Conservation (phyloP, 2,329 filamentous ascomycete genomes). For the Fusarium scirpi region DNA sequence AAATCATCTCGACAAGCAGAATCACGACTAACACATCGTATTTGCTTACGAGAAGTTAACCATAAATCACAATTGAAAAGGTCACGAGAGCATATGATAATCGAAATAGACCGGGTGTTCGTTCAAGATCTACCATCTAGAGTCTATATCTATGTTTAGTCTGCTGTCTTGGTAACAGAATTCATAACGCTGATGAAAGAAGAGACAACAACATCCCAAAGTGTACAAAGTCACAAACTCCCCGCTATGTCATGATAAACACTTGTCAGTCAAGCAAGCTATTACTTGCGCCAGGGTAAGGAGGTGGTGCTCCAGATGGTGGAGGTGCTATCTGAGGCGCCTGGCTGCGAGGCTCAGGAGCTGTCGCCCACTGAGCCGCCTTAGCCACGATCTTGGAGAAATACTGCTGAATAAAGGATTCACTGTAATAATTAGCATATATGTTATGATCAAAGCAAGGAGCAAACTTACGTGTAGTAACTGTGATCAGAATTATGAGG, state of each 20-base stretch:
- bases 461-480: constrained; percentile 76
- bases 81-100: neutral
- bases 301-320: constrained; percentile 41
- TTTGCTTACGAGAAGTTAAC: neutral
- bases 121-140: constrained; percentile 21
- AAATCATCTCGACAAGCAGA: accelerated
- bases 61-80: no score
- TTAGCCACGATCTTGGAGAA: constrained; percentile 76
- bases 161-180: neutral
- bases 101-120: neutral
- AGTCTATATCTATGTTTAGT: constrained; percentile 23
- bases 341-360: constrained; percentile 11
- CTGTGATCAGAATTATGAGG: constrained; percentile 83
- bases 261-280: constrained; percentile 42
- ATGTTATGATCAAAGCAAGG: neutral
- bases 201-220: constrained; percentile 4
- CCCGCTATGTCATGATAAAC: constrained; percentile 26
- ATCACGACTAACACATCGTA: accelerated
- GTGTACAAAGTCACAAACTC: constrained; percentile 31
- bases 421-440: constrained; percentile 58
- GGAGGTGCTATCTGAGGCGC: constrained; percentile 25
- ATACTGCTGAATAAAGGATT: constrained; percentile 83
- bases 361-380: constrained; percentile 55
- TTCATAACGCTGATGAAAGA: constrained; percentile 1
- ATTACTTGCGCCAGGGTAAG: constrained; percentile 22